Evolutionary conservation across 2,329 filamentous ascomycete genomes (phyloP).

Genomic region (Pseudogymnoascus sp.): DNA sequence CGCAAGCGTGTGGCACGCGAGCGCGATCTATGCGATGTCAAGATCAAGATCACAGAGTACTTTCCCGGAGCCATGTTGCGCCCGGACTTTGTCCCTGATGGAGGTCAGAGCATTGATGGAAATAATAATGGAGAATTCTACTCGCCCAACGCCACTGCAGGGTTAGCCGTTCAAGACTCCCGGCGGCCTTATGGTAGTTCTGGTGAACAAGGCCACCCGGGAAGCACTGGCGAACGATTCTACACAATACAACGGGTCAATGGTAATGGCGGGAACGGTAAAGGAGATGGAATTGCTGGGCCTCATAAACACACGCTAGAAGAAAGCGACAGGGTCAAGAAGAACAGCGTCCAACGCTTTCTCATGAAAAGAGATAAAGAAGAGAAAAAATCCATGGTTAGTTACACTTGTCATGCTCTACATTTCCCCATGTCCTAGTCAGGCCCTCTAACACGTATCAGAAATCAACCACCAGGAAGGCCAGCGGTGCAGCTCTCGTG

Average conservation of each 20-base stretch:
- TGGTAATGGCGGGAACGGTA: constrained; percentile 67
- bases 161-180: constrained; percentile 12
- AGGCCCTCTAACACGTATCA: constrained; percentile 34
- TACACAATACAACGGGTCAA: constrained; percentile 76
- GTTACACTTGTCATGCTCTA: constrained; percentile 25
- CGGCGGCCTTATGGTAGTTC: constrained; percentile 12
- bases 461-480: constrained; percentile 66
- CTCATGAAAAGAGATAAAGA: constrained; percentile 60
- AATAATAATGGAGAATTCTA: constrained; percentile 28
- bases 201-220: constrained; percentile 37
- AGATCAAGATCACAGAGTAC: constrained; percentile 81
- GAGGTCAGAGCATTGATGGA: constrained; percentile 20
- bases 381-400: constrained; percentile 52
- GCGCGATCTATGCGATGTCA: constrained; percentile 76
- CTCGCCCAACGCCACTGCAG: constrained; percentile 14
- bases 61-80: constrained; percentile 47
- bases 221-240: constrained; percentile 48
- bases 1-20: constrained; percentile 69
- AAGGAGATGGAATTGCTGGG: constrained; percentile 61
- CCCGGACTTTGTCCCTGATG: constrained; percentile 29
- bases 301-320: constrained; percentile 69
- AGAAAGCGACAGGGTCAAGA: constrained; percentile 74
- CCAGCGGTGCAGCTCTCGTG: constrained; percentile 61
- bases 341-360: constrained; percentile 67
- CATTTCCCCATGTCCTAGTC: constrained; percentile 13